Conservation (phyloP, 23 red algal species). For the Cyanidium caldarium region DNA sequence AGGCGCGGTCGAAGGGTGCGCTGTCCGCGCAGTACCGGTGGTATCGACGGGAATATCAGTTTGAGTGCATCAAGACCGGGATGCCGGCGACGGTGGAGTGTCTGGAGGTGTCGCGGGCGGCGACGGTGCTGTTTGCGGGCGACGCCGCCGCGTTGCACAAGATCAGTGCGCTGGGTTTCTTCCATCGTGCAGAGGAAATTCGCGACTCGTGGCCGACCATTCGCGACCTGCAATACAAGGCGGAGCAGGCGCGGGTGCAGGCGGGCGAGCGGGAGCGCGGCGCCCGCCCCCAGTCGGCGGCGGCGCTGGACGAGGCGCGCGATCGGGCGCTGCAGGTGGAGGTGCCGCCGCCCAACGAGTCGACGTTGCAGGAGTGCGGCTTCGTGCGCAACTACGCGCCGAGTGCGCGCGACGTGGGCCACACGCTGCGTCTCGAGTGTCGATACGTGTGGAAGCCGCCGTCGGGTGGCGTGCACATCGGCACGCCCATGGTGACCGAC, state of each 20-base stretch:
- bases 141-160: background rate
- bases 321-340: background rate
- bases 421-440: conserved; percentile 49
- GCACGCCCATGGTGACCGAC: conserved; percentile 40
- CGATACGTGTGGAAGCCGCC: conserved; percentile 55
- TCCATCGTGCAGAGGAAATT: background rate
- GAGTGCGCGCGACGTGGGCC: conserved; percentile 41
- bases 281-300: background rate
- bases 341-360: background rate
- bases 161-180: background rate
- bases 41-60: conserved; percentile 47
- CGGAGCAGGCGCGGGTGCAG: no score
- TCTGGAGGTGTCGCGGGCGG: conserved; percentile 30
- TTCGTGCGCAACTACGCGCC: conserved; percentile 65
- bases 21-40: conserved; percentile 63
- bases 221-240: background rate
- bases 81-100: conserved; percentile 29
- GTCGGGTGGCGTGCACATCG: conserved; percentile 43
- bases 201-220: background rate
- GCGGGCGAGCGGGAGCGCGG: background rate
- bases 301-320: background rate
- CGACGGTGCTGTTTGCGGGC: background rate
- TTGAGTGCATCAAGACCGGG: conserved; percentile 22
- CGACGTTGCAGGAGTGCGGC: conserved; percentile 28
- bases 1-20: conserved; percentile 35